Percentiles rank a stretch among this genome's conserved stretches.
These are phyloP conservation scores for Cercospora sp. DNA, from an alignment of 2,329 filamentous ascomycete species.

Conservation along the genomic window DNA sequence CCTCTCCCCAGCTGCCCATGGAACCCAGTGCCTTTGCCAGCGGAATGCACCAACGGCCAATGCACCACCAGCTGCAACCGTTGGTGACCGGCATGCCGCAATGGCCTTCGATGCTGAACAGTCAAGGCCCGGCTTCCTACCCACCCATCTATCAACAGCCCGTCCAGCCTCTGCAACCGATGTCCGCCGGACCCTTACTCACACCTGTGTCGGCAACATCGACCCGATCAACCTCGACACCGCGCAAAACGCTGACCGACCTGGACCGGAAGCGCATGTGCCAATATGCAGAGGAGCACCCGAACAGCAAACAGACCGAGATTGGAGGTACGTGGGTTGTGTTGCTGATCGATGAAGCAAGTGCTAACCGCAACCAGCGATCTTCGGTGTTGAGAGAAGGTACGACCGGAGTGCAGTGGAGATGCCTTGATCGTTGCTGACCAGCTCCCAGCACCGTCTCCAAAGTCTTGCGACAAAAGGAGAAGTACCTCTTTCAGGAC, in stretches of 20 bases:
- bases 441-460: conserved; percentile 78
- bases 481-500: conserved; percentile 84
- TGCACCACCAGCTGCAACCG: conserved; percentile 62
- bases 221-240: conserved; percentile 40
- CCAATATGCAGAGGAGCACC: conserved; percentile 86
- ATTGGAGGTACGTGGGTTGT: conserved; percentile 69
- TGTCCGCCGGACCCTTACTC: conserved; percentile 54
- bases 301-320: conserved; percentile 88
- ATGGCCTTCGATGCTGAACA: conserved; percentile 82
- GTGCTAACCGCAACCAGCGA: conserved; percentile 54
- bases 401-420: conserved; percentile 48
- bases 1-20: conserved; percentile 61
- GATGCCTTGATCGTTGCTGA: conserved; percentile 7
- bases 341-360: background rate
- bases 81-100: conserved; percentile 65
- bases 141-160: conserved; percentile 63
- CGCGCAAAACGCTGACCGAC: conserved; percentile 76
- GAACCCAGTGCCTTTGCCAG: conserved; percentile 54
- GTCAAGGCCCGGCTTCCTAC: conserved; percentile 60
- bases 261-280: conserved; percentile 92
- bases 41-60: conserved; percentile 56
- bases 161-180: conserved; percentile 42
- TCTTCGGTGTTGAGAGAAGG: conserved; percentile 98
- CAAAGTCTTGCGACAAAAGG: conserved; percentile 90
- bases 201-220: conserved; percentile 54